Conservation (phyloP, 768 basidiomycete species). For the Lentinula lateritia region DNA sequence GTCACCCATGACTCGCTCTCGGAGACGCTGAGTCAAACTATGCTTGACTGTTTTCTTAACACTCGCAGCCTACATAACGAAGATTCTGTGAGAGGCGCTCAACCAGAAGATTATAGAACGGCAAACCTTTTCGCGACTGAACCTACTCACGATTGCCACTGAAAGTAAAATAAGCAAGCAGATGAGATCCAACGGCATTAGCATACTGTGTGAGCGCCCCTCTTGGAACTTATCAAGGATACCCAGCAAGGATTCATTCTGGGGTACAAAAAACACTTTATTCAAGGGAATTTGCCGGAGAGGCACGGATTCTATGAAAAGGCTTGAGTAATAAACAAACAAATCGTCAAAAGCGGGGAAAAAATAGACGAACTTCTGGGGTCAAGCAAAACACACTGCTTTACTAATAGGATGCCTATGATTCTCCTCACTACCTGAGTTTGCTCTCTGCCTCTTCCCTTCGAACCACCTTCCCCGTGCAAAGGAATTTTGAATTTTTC, state of each 20-base stretch:
- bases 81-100: not conserved
- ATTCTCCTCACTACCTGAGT: constrained; percentile 71
- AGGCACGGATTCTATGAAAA: constrained; percentile 63
- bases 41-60: constrained; percentile 82
- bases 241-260: constrained; percentile 78
- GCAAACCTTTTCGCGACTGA: constrained; percentile 56
- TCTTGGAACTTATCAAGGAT: constrained; percentile 89
- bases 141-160: constrained; percentile 80
- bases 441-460: constrained; percentile 17
- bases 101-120: not conserved
- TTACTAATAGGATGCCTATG: constrained; percentile 81
- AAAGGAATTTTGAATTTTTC: constrained; percentile 67
- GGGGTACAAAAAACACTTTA: constrained; percentile 81
- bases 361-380: constrained; percentile 55
- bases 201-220: constrained; percentile 69
- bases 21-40: constrained; percentile 72
- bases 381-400: constrained; percentile 84
- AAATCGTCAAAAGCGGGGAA: not conserved
- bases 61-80: constrained; percentile 47
- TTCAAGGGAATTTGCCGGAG: constrained; percentile 81
- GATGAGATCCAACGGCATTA: not conserved
- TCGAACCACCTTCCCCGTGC: constrained; percentile 15
- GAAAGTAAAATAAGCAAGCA: not conserved
- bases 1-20: constrained; percentile 68
- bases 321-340: not conserved